These are phyloP conservation scores for Termitomyces bulborhizus DNA, from an alignment of 768 basidiomycete genomes.

Conservation along the genomic window DNA sequence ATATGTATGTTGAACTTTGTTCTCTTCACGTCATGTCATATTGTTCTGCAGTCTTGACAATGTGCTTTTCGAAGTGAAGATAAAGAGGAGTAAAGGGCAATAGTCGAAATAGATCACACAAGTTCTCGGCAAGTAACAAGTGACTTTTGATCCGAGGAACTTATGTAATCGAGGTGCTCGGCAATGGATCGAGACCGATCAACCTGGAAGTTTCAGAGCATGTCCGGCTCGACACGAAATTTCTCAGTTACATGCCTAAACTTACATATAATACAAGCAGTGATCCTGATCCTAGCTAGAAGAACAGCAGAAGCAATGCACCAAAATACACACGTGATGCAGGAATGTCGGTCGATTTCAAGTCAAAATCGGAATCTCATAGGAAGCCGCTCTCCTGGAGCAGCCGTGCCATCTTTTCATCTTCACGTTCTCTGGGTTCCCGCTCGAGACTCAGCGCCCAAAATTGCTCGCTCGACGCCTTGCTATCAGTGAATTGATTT, in stretches of 20 bases:
- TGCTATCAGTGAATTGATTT: constrained; percentile 60
- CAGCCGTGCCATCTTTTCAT: constrained; percentile 92
- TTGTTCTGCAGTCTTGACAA: background rate
- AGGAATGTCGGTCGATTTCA: background rate
- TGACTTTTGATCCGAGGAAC: background rate
- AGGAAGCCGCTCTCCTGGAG: constrained; percentile 87
- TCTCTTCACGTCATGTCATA: background rate
- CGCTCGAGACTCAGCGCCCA: constrained; percentile 84
- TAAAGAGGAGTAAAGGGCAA: too few relatives aligned
- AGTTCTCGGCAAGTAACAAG: too few relatives aligned
- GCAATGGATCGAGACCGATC: too few relatives aligned
- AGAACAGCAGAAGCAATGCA: background rate
- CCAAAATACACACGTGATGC: constrained; percentile 1
- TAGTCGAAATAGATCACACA: too few relatives aligned
- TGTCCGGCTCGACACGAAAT: too few relatives aligned
- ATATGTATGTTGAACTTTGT: background rate
- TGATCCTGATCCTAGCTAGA: constrained; percentile 1
- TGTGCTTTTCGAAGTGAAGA: background rate
- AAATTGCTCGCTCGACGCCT: constrained; percentile 67
- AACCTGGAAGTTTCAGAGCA: too few relatives aligned
- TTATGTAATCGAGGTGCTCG: background rate
- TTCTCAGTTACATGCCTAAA: constrained; percentile 1
- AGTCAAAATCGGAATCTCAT: constrained; percentile 26
- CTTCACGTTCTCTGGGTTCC: constrained; percentile 92
- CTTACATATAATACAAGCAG: constrained; percentile 1